phyloP scores from a whole-genome alignment of 371 early-diverging fungal species.

The Mortierella sp. region DNA sequence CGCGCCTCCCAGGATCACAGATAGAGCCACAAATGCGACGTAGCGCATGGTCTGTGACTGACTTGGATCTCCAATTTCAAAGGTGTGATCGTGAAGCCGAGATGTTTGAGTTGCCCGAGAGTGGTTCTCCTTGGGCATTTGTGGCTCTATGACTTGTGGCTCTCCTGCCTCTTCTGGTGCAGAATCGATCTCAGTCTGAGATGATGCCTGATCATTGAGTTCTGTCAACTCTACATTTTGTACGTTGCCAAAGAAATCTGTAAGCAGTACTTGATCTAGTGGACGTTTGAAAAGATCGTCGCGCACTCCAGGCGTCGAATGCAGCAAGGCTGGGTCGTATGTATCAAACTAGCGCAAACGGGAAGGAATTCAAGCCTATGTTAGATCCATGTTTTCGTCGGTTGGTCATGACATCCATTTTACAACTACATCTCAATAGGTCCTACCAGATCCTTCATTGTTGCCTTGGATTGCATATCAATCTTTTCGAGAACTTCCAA shows the following conservation, averaged over 20 bases:
- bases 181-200: not conserved
- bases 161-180: conserved; percentile 7
- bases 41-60: conserved; percentile 41
- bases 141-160: conserved; percentile 6
- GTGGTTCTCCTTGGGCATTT: not conserved
- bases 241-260: conserved; percentile 96
- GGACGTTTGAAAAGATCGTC: conserved; percentile 84
- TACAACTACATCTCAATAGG: not conserved
- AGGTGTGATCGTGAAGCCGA: conserved; percentile 27
- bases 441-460: conserved; percentile 80
- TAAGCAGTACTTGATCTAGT: conserved; percentile 81
- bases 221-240: conserved; percentile 87
- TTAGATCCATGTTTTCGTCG: not conserved
- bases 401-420: not conserved
- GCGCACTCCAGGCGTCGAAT: conserved; percentile 87
- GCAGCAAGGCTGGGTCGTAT: conserved; percentile 79
- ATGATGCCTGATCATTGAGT: conserved; percentile 33
- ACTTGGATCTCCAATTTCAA: conserved; percentile 50
- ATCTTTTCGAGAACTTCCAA: conserved; percentile 91
- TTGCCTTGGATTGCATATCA: conserved; percentile 80
- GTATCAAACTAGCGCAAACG: conserved; percentile 72
- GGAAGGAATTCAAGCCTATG: not conserved
- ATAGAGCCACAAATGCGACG: conserved; percentile 29
- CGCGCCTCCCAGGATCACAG: conserved; percentile 29
- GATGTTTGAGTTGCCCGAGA: not conserved